Base-by-base conservation (phyloP, 192 early-diverging fungal species). In the Endogone sp. region DNA sequence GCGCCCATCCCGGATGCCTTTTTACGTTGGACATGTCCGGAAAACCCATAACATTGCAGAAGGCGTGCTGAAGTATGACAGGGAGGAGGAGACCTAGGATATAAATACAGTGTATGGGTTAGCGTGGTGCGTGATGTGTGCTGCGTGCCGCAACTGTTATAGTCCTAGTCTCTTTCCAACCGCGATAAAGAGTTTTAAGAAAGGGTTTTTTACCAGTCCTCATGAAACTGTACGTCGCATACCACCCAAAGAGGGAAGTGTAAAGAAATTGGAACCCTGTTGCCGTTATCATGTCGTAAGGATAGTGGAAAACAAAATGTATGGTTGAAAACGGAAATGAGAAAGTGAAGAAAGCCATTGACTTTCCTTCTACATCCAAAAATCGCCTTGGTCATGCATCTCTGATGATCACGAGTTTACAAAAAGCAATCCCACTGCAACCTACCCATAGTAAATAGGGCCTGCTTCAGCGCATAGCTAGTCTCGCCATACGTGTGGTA, bases 221-320 rank as follows among this genome's bases (percentile, higher is more conserved):
- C 23, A 91, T 11, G 56, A 91, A 82, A 26, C 89, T 26, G 69
- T 80, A 92, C 16, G 85, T 84, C 10, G 85, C 86, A 80, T 87
- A 91, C 89, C 89, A 92, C 22, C 93, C 93, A 81, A 93, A 94
- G 3, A 93, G 22, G 3, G 83, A 89, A 2, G 91, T 94, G 72
- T 92, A 94, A 0, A 64, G 30, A 56, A 94, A 85, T 63, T 93
- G 91, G 55, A 89, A 89, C 0, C 70, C 83, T 81, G 60, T 44
- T 24, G 10, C 3, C 21, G 37, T 49, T 49, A 11, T 49, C 37
- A 16, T 49, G 37, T 11, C 37, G 37, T n/a, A n/a, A n/a, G n/a
- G n/a, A n/a, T n/a, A n/a, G n/a, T n/a, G n/a, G n/a, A n/a, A n/a
- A n/a, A n/a, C n/a, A n/a, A n/a, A n/a, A n/a, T n/a, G n/a, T n/a